These are phyloP conservation scores for Paragyromitra xinjiangensis DNA, from an alignment of 495 filamentous ascomycete genomes.

Conservation along the genomic window DNA sequence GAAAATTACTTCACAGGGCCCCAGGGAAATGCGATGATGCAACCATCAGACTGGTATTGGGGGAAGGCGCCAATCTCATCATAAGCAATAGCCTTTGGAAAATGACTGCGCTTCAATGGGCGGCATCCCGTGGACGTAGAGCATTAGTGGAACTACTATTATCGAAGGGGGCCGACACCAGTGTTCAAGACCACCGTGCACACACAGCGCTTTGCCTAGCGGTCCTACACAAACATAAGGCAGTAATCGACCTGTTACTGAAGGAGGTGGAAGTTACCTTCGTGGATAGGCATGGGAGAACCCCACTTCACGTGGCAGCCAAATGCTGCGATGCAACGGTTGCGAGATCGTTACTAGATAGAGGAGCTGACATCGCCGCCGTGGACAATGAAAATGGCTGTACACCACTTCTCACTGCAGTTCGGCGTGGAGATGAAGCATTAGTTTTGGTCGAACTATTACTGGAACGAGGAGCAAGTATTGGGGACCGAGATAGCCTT, in stretches of 20 bases:
- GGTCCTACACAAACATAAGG: slow-evolving; percentile 16
- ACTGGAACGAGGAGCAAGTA: slow-evolving; percentile 22
- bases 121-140: slow-evolving; percentile 21
- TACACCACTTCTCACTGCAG: slow-evolving; percentile 34
- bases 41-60: slow-evolving; percentile 24
- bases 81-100: not conserved
- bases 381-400: not conserved
- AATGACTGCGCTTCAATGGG: slow-evolving; percentile 35
- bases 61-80: slow-evolving; percentile 31
- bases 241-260: slow-evolving; percentile 25
- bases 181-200: not conserved
- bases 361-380: slow-evolving; percentile 23
- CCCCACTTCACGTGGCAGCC: slow-evolving; percentile 30
- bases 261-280: slow-evolving; percentile 32
- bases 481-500: slow-evolving; percentile 12
- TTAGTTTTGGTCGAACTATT: not conserved
- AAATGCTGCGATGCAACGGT: slow-evolving; percentile 8
- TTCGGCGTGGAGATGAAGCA: slow-evolving; percentile 32
- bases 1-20: slow-evolving; percentile 8
- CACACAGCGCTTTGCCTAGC: slow-evolving; percentile 27
- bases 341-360: slow-evolving; percentile 25
- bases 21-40: slow-evolving; percentile 24
- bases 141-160: slow-evolving; percentile 19
- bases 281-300: slow-evolving; percentile 6
- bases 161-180: slow-evolving; percentile 24